These are phyloP conservation scores for Citrullus mucosospermus DNA, from an alignment of 306 rosid genomes.

Conservation along the genomic window DNA sequence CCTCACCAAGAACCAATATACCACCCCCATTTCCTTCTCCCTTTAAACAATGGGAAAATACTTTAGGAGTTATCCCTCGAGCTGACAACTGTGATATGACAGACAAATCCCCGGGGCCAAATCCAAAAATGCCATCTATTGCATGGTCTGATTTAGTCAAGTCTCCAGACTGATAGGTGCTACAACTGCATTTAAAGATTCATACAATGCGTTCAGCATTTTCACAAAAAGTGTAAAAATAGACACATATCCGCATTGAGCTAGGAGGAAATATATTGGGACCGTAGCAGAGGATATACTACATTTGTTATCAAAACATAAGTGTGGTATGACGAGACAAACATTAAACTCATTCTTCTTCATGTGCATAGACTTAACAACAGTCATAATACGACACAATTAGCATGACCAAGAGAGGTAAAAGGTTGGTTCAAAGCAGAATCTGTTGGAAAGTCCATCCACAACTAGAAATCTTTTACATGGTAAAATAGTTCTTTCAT, in stretches of 20 bases:
- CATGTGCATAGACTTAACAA: not conserved
- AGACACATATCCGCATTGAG: slow-evolving; percentile 2
- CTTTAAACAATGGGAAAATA: slow-evolving; percentile 86
- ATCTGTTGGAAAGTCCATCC: not conserved
- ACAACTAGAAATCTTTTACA: not conserved
- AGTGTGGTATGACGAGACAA: not conserved
- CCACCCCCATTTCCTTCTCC: slow-evolving; percentile 94
- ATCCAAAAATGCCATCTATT: slow-evolving; percentile 89
- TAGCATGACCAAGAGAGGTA: not conserved
- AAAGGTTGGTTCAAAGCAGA: not conserved
- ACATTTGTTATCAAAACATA: not conserved
- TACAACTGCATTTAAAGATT: slow-evolving; percentile 57
- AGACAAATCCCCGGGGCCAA: slow-evolving; percentile 80
- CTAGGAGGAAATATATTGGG: not conserved
- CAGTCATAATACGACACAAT: not conserved
- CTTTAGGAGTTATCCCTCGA: slow-evolving; percentile 70
- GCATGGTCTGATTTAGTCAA: slow-evolving; percentile 82
- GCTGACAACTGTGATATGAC: slow-evolving; percentile 79
- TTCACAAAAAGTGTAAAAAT: not conserved
- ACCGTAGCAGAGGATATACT: not conserved
- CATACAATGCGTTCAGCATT: slow-evolving; percentile 16
- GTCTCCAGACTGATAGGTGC: slow-evolving; percentile 70
- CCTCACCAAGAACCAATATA: slow-evolving; percentile 93
- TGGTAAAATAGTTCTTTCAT: not conserved
- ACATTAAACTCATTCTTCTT: not conserved